Base-by-base conservation (phyloP, 352 stramenopile species). In the Globisporangium uncinulatum region DNA sequence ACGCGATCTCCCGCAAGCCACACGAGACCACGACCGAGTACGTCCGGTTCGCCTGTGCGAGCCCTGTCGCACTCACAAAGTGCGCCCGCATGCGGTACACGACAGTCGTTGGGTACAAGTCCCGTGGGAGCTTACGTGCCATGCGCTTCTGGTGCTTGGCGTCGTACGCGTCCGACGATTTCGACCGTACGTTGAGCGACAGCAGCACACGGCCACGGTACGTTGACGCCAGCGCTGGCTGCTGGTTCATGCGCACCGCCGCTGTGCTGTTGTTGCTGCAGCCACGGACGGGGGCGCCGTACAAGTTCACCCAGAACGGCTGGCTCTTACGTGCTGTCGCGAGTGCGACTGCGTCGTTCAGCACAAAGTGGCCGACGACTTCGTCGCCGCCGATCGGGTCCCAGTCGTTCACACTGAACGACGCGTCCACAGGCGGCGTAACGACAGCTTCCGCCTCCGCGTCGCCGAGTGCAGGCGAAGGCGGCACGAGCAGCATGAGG, bases 131-230 rank as follows among this genome's bases (percentile, higher is more conserved):
- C 55, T 78, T 82, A 19, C 54, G 61, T 24, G 79, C 77, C 54
- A 85, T 73, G 15, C 77, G 70, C 58, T 87, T 92, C 51, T 92
- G 83, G 54, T 86, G 73, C 44, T 86, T 76, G 15, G 73, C 66
- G 54, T 95, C 85, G 56, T 91, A 84, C 44, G 77, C 56, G n/a
- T 75, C 70, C 10, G 77, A 72, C 6, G 72, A 69, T 56, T 92
- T 85, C 19, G 65, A 57, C 13, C 70, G 57, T 9, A 90, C 58
- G 49, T 71, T 66, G 54, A 87, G 63, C 10, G 74, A 74, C 13
- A 96, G 52, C 44, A 95, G 62, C 34, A 96, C 29, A 6, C 85
- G 74, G 2, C 87, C 87, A 52, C 85, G 79, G 57, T 92, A 96
- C 10, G 80, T 86, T 46, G 87, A 94, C 15, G 69, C 87, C 10